Base-by-base conservation (phyloP, 768 basidiomycete genomes). In the Termitomyces sp. region DNA sequence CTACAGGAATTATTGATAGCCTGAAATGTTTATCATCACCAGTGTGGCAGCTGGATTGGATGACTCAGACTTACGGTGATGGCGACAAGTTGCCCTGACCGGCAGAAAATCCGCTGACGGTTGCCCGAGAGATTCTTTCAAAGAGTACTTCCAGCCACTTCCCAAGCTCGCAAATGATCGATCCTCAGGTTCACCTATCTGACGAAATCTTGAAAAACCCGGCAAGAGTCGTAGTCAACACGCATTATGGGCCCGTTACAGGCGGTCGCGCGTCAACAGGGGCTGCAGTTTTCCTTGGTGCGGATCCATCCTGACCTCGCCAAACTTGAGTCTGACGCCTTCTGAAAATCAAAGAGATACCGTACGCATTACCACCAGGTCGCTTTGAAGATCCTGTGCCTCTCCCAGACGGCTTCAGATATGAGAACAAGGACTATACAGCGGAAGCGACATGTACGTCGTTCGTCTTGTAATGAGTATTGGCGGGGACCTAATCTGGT, bases 331-430 rank as follows among this genome's bases (percentile, higher is more conserved):
- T 13, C 36, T 62, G 36, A 55, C 28, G 36, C 28, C n/a, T 39
- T 13, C 42, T 56, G 11, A 50, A 28, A 12, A 42, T 35, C 38
- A 12, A 59, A 92, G 89, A 92, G 75, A 76, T 92, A 56, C 89
- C 90, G 5, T 92, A 88, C 68, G 90, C 86, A 2, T 70, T 88
- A 16, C 83, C 88, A 33, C 88, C 89, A 0, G 72, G 68, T 15
- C 79, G 89, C 28, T 92, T 91, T 65, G 74, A 84, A 53, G 86
- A 91, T 67, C 85, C 89, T 4, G 66, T 78, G 28, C 76, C 83
- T 0, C 73, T 92, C 4, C 85, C 89, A 2, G 55, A 74, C 3
- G 73, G 74, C 48, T 85, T 82, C 68, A 76, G 71, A 16, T 92
- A 91, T 61, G 80, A 84, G 48, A 70, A 75, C 16, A 87, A 80